Evolutionary conservation across 2,329 filamentous ascomycete species (phyloP).

Genomic region (Mycogone perniciosa): DNA sequence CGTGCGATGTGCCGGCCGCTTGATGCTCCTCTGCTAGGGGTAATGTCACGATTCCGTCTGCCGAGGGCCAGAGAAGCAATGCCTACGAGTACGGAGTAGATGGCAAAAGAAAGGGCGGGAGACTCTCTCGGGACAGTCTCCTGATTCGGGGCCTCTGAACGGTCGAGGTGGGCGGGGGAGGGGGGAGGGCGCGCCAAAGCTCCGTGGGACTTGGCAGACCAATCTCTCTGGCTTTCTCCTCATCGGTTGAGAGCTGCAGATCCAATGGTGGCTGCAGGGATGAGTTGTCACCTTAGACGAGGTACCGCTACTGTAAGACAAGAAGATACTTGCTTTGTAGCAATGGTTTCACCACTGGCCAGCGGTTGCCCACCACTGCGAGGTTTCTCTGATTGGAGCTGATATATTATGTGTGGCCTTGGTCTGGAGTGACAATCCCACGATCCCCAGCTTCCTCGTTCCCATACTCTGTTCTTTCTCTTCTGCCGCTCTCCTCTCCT

Average conservation of each 20-base stretch:
- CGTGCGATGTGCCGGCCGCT: slow-evolving; percentile 10
- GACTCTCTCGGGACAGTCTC: too few species aligned
- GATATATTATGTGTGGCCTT: slow-evolving; percentile 2
- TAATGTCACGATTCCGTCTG: background rate
- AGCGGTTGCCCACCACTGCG: slow-evolving; percentile 2
- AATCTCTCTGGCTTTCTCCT: background rate
- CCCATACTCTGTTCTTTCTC: background rate
- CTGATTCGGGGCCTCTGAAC: too few species aligned
- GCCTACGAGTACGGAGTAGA: background rate
- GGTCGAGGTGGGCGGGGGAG: too few species aligned
- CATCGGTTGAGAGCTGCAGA: slow-evolving; percentile 4
- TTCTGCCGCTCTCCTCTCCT: background rate
- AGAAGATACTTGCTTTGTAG: background rate
- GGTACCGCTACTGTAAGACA: background rate
- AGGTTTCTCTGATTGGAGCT: background rate
- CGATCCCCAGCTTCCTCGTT: background rate
- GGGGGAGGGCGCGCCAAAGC: too few species aligned
- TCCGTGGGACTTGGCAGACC: too few species aligned
- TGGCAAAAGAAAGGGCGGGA: too few species aligned
- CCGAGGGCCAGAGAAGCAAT: background rate
- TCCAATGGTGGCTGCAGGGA: slow-evolving; percentile 12
- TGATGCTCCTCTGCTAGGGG: slow-evolving; percentile 1
- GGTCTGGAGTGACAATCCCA: background rate
- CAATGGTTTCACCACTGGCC: slow-evolving; percentile 11
- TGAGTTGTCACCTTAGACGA: slow-evolving; percentile 11